Percentiles rank a stretch among this genome's conserved stretches.
phyloP scores from a whole-genome alignment of 2,329 filamentous ascomycete genomes.

The Leptodontidium sp. region DNA sequence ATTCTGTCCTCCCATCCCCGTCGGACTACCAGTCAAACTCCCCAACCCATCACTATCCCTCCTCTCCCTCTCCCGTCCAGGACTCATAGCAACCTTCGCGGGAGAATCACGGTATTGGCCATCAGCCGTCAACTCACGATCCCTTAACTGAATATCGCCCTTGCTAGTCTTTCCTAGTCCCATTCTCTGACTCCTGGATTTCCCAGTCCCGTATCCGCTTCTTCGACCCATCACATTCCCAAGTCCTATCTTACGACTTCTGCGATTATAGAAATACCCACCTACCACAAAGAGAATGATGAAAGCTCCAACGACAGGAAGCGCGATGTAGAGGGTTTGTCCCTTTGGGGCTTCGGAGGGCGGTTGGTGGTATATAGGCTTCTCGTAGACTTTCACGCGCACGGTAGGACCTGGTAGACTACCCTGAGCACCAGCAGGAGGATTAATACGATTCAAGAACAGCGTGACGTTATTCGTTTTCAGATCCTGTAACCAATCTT shows the following conservation, averaged over 20 bases:
- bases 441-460: slow-evolving; percentile 38
- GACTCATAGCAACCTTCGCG: not conserved
- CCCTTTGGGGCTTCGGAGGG: slow-evolving; percentile 36
- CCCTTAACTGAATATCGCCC: slow-evolving; percentile 38
- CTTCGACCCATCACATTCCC: slow-evolving; percentile 45
- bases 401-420: slow-evolving; percentile 39
- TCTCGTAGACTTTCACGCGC: slow-evolving; percentile 36
- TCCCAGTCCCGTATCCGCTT: slow-evolving; percentile 42
- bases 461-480: slow-evolving; percentile 43
- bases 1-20: slow-evolving; percentile 33
- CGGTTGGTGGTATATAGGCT: slow-evolving; percentile 35
- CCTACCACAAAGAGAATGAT: slow-evolving; percentile 40
- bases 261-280: slow-evolving; percentile 40
- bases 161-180: slow-evolving; percentile 36
- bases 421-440: slow-evolving; percentile 25
- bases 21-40: slow-evolving; percentile 39
- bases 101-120: slow-evolving; percentile 39
- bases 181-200: slow-evolving; percentile 42
- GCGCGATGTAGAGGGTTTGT: slow-evolving; percentile 43
- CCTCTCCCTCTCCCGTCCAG: slow-evolving; percentile 28
- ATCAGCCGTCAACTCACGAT: slow-evolving; percentile 36
- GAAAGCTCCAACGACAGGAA: slow-evolving; percentile 42
- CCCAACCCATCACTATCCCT: slow-evolving; percentile 37
- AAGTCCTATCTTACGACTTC: slow-evolving; percentile 41
- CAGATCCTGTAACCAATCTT: slow-evolving; percentile 37